phyloP scores from a whole-genome alignment of 2,329 filamentous ascomycete genomes.

The Hawksworthiomyces lignivorus region DNA sequence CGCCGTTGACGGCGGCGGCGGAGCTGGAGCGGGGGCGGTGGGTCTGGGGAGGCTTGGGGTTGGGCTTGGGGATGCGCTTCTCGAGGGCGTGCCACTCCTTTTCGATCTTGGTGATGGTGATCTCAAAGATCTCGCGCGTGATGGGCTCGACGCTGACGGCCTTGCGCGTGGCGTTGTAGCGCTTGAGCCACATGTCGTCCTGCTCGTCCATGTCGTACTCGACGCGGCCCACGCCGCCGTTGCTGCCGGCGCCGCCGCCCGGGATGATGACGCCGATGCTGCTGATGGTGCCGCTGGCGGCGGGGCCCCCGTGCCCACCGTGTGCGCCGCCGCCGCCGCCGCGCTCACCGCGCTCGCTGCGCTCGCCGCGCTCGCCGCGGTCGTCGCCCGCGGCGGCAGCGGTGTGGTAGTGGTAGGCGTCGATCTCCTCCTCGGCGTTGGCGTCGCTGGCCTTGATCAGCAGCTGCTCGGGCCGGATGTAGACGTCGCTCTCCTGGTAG shows the following conservation, averaged over 20 bases:
- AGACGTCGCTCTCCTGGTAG: slow-evolving; percentile 91
- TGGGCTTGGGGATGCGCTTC: slow-evolving; percentile 93
- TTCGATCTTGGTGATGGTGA: slow-evolving; percentile 97
- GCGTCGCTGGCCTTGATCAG: slow-evolving; percentile 58
- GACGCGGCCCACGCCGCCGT: slow-evolving; percentile 63
- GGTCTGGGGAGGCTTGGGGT: slow-evolving; percentile 91
- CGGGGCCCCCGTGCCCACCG: neutral
- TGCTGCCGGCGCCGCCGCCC: slow-evolving; percentile 11
- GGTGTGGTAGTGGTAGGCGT: slow-evolving; percentile 25
- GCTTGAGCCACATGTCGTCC: slow-evolving; percentile 90
- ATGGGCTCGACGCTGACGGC: slow-evolving; percentile 70
- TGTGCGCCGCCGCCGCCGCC: slow-evolving; percentile 29
- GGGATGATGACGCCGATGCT: slow-evolving; percentile 29
- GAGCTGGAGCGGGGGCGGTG: slow-evolving; percentile 89
- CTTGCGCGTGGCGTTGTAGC: slow-evolving; percentile 70
- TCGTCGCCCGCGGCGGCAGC: slow-evolving; percentile 21
- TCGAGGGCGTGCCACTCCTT: slow-evolving; percentile 97
- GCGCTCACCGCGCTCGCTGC: neutral
- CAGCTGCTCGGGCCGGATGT: slow-evolving; percentile 65
- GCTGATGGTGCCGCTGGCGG: slow-evolving; percentile 35
- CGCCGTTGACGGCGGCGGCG: slow-evolving; percentile 90
- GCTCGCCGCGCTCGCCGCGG: slow-evolving; percentile 37
- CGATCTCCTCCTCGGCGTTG: slow-evolving; percentile 52
- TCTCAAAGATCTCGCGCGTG: slow-evolving; percentile 90
- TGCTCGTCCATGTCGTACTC: slow-evolving; percentile 99